These are phyloP conservation scores for Plantago elongata DNA, from an alignment of 257 asterid species.

Conservation along the genomic window DNA sequence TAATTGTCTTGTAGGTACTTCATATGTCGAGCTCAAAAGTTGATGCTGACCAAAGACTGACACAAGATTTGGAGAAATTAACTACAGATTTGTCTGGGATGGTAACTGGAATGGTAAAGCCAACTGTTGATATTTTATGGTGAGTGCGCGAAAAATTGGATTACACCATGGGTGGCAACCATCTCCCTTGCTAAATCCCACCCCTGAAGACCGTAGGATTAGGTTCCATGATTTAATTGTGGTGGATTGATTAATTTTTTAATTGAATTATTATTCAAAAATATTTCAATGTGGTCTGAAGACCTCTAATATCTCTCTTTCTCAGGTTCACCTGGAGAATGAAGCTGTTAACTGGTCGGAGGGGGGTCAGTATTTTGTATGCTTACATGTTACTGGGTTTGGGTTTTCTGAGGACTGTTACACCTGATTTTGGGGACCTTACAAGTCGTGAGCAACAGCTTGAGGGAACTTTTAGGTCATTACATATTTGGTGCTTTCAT, in stretches of 20 bases:
- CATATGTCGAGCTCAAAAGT: conserved; percentile 58
- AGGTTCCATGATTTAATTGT: too few relatives aligned
- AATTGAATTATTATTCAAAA: conserved; percentile 1
- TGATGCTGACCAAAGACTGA: conserved; percentile 96
- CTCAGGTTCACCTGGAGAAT: conserved; percentile 99
- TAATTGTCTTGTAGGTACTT: conserved; percentile 53
- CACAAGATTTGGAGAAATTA: conserved; percentile 96
- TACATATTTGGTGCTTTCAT: conserved; percentile 23
- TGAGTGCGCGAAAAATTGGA: conserved; percentile 25
- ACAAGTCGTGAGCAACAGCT: conserved; percentile 82
- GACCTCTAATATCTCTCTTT: conserved; percentile 22
- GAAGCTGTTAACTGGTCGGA: conserved; percentile 88
- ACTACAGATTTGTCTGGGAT: conserved; percentile 87
- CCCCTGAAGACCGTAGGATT: too few relatives aligned
- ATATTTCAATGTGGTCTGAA: conserved; percentile 3
- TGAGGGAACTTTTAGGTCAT: conserved; percentile 96
- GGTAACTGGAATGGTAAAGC: conserved; percentile 99
- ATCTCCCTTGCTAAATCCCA: too few relatives aligned
- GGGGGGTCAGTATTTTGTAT: conserved; percentile 86
- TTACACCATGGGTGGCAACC: conserved; percentile 2
- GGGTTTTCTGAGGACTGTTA: conserved; percentile 84
- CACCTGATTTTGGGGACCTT: conserved; percentile 95
- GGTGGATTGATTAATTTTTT: background rate
- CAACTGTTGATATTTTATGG: conserved; percentile 97
- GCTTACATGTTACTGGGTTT: conserved; percentile 97